These are phyloP conservation scores for Microsporum canis DNA, from an alignment of 2,329 filamentous ascomycete species.

Conservation along the genomic window DNA sequence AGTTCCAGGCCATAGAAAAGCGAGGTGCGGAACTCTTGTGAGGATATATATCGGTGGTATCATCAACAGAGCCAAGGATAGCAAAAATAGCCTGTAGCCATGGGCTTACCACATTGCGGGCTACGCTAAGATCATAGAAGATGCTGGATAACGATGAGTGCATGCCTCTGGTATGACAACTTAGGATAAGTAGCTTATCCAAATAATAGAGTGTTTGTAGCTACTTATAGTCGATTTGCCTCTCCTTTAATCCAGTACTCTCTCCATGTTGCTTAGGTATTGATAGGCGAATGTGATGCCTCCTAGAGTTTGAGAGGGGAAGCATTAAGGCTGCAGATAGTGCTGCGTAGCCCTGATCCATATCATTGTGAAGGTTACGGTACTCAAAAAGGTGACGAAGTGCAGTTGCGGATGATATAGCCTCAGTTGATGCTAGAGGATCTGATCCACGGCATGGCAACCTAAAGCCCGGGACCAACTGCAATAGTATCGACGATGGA, in stretches of 20 bases:
- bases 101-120: slow-evolving; percentile 22
- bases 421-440: background rate
- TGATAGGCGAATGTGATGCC: background rate
- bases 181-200: slow-evolving; percentile 20
- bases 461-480: background rate
- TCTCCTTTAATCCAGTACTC: background rate
- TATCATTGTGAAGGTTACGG: slow-evolving; percentile 15
- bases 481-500: slow-evolving; percentile 8
- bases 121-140: slow-evolving; percentile 21
- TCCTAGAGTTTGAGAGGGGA: slow-evolving; percentile 2
- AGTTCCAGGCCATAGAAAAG: slow-evolving; percentile 22
- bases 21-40: slow-evolving; percentile 17
- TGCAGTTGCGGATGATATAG: slow-evolving; percentile 15
- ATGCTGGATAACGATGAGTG: slow-evolving; percentile 18
- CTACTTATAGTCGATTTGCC: background rate
- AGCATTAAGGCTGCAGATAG: slow-evolving; percentile 19
- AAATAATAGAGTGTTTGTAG: slow-evolving; percentile 2
- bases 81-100: slow-evolving; percentile 22
- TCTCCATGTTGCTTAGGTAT: background rate
- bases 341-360: slow-evolving; percentile 18
- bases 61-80: slow-evolving; percentile 16
- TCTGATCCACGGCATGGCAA: background rate
- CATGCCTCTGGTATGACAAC: slow-evolving; percentile 19
- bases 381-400: slow-evolving; percentile 16
- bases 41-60: slow-evolving; percentile 17